These are phyloP conservation scores for Dothiorella sarmentorum DNA, from an alignment of 2,329 filamentous ascomycete genomes.

Conservation along the genomic window DNA sequence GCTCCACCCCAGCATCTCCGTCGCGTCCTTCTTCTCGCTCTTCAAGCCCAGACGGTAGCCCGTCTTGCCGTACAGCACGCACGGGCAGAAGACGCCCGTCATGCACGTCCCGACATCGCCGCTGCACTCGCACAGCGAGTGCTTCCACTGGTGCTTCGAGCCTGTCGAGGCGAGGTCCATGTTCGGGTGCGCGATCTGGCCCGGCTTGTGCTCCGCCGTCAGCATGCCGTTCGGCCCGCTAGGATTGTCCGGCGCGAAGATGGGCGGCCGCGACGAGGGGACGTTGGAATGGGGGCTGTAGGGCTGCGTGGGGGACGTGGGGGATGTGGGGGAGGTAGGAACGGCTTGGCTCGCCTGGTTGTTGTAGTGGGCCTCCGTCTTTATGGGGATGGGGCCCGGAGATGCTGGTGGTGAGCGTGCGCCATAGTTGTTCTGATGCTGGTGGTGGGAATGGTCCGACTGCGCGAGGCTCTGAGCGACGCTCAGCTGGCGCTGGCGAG, in stretches of 20 bases:
- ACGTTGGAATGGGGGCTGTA: conserved; percentile 23
- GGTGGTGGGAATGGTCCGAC: conserved; percentile 32
- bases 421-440: conserved; percentile 25
- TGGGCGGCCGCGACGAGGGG: conserved; percentile 4
- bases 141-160: conserved; percentile 29
- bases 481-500: conserved; percentile 11
- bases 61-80: conserved; percentile 43
- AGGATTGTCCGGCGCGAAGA: conserved; percentile 37
- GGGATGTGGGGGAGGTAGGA: neutral
- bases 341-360: conserved; percentile 14
- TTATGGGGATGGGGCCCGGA: conserved; percentile 23
- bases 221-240: conserved; percentile 39
- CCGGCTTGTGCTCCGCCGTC: conserved; percentile 35
- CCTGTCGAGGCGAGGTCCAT: conserved; percentile 32
- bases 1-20: conserved; percentile 37
- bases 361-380: conserved; percentile 23
- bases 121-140: conserved; percentile 33
- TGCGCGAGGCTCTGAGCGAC: conserved; percentile 18
- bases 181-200: conserved; percentile 42
- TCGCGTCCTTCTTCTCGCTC: conserved; percentile 37
- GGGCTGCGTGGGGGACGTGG: conserved; percentile 30
- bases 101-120: conserved; percentile 37
- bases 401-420: conserved; percentile 24
- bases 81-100: conserved; percentile 42
- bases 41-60: conserved; percentile 42